Evolutionary conservation across 805 yeast species (phyloP).

Genomic region (Monosporozyma yasuniensis): DNA sequence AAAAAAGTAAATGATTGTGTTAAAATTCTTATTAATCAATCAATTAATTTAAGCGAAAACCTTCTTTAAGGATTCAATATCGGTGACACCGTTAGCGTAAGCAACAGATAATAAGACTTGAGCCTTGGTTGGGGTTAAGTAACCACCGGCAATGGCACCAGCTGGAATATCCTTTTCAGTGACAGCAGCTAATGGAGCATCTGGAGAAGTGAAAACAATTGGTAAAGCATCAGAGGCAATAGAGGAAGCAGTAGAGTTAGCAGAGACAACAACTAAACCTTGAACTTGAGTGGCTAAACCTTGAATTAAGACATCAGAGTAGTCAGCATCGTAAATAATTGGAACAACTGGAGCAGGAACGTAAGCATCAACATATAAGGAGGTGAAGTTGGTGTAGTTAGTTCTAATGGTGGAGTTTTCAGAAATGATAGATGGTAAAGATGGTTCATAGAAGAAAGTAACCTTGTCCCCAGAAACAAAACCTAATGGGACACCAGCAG

Average conservation of each 20-base stretch:
- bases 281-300: conserved; percentile 15
- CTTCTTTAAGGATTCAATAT: conserved; percentile 2
- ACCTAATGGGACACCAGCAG: conserved; percentile 21
- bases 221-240: conserved; percentile 14
- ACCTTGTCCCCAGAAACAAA: conserved; percentile 13
- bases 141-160: conserved; percentile 26
- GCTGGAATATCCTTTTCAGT: conserved; percentile 17
- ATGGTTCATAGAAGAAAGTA: conserved; percentile 21
- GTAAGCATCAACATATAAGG: conserved; percentile 10
- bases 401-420: conserved; percentile 16
- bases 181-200: conserved; percentile 13
- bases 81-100: conserved; percentile 20
- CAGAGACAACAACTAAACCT: conserved; percentile 24
- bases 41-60: conserved; percentile 2
- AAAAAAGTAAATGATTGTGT: not conserved
- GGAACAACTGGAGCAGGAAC: conserved; percentile 17
- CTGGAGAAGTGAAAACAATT: conserved; percentile 24
- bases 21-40: no score
- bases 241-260: conserved; percentile 16
- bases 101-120: conserved; percentile 27
- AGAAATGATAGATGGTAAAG: conserved; percentile 15
- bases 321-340: conserved; percentile 23
- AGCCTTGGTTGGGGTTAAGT: conserved; percentile 26
- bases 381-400: conserved; percentile 14
- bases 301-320: conserved; percentile 11